Base-by-base conservation (phyloP, 352 stramenopile genomes). In the Phytophthora sojae region DNA sequence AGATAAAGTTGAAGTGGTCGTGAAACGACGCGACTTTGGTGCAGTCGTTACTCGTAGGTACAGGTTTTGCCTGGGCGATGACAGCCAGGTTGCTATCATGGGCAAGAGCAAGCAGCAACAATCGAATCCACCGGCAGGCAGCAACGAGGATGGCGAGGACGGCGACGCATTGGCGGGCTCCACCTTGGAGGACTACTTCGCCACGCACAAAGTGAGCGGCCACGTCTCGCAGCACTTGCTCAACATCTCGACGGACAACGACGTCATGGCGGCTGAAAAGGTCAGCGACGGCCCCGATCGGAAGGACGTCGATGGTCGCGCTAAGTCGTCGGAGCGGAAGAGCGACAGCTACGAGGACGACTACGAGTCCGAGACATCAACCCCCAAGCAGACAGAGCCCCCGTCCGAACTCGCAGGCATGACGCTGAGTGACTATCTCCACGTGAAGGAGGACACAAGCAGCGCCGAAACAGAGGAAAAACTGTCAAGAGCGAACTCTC, bases 391-490 rank as follows among this genome's bases (percentile, higher is more conserved):
- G 29, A 61, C 52, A 0, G 47, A 56, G 14, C 39, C 59, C 6
- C 55, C 47, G 0, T 71, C 69, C 8, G 62, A 67, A 50, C 61
- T 91, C 29, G 75, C 65, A 0, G 85, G 79, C 0, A 80, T 90
- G 74, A 83, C 82, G 8, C 62, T 91, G 17, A 82, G 81, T 42
- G 82, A 92, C 47, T 90, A 91, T 29, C 74, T 92, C n/a, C 74
- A 89, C 17, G 81, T 79, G 17, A 71, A 81, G 25, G 77, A 73
- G 9, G 60, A 72, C 6, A 6, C 37, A 0, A 54, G 72, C 14
- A 52, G 19, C 3, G 45, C 61, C 4, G 54, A 58, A 37, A 73
- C 67, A 11, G 21, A 76, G 19, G 61, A 69, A n/a, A 75, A 77
- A 44, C 7, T 61, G 12, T 37, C 52, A 4, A 67, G 44, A 56